phyloP scores from a whole-genome alignment of 805 yeast genomes.

The Yueomyces sp. region DNA sequence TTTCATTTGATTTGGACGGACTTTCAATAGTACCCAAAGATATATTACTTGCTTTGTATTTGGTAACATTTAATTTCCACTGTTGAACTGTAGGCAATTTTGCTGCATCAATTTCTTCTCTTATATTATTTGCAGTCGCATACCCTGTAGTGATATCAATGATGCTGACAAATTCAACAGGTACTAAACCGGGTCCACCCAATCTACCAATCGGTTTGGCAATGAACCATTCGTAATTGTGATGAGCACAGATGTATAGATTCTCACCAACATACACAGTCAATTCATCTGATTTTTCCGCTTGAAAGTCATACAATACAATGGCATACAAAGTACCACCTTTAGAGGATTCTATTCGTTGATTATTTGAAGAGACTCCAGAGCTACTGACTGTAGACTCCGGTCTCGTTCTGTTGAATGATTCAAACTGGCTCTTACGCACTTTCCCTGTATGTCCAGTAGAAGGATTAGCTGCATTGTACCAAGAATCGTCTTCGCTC shows the following conservation, averaged over 20 bases:
- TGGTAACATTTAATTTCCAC: constrained; percentile 87
- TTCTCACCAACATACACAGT: constrained; percentile 78
- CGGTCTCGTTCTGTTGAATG: constrained; percentile 48
- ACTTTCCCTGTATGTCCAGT: constrained; percentile 72
- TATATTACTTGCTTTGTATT: constrained; percentile 81
- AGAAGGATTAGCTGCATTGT: constrained; percentile 79
- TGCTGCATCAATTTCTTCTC: constrained; percentile 48
- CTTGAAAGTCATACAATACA: constrained; percentile 74
- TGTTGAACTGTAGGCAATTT: constrained; percentile 86
- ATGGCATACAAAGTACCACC: constrained; percentile 60
- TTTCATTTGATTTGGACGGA: constrained; percentile 1
- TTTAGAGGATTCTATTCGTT: constrained; percentile 8
- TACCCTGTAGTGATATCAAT: constrained; percentile 60
- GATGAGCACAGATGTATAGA: constrained; percentile 89
- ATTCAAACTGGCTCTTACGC: constrained; percentile 74
- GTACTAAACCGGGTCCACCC: constrained; percentile 96
- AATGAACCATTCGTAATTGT: constrained; percentile 93
- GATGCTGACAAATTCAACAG: constrained; percentile 77
- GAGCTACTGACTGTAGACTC: constrained; percentile 3
- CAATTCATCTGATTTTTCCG: constrained; percentile 69
- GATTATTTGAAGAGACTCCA: constrained; percentile 4
- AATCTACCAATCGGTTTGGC: constrained; percentile 90
- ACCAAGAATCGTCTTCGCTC: constrained; percentile 59
- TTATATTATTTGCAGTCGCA: constrained; percentile 40
- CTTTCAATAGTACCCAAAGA: constrained; percentile 43